Evolutionary conservation across 805 yeast species (phyloP).

Genomic region (Monosporozyma siamensis): DNA sequence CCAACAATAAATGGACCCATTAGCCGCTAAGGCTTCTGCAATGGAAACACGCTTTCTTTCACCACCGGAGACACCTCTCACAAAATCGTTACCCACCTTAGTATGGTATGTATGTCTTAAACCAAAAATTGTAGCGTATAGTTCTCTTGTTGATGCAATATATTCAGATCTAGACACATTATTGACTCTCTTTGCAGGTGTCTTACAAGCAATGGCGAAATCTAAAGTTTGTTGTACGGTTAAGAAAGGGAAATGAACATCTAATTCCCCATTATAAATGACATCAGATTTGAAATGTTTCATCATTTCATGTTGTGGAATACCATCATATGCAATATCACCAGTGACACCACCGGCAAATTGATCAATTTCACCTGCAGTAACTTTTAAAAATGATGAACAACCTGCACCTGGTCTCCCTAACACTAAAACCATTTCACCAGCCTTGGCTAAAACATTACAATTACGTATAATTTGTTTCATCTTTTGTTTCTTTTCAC

Average conservation of each 20-base stretch:
- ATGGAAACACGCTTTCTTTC: conserved; percentile 69
- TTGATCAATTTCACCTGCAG: conserved; percentile 47
- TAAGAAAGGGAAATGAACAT: conserved; percentile 66
- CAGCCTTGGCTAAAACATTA: conserved; percentile 43
- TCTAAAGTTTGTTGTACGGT: conserved; percentile 65
- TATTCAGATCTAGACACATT: conserved; percentile 40
- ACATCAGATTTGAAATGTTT: conserved; percentile 46
- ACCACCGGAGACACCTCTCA: conserved; percentile 64
- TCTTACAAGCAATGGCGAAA: conserved; percentile 61
- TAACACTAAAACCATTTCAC: conserved; percentile 60
- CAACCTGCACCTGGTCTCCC: conserved; percentile 81
- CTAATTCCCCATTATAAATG: conserved; percentile 53
- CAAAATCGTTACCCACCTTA: conserved; percentile 44
- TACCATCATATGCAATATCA: conserved; percentile 51
- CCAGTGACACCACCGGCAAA: conserved; percentile 43
- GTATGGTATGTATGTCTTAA: conserved; percentile 46
- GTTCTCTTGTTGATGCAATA: conserved; percentile 33
- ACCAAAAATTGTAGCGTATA: conserved; percentile 39
- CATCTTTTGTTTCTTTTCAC: conserved; percentile 28
- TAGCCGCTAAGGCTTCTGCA: conserved; percentile 50
- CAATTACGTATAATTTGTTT: conserved; percentile 33
- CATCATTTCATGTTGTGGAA: conserved; percentile 51
- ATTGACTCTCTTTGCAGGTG: conserved; percentile 48
- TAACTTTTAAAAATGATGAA: conserved; percentile 55
- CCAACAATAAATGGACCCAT: conserved; percentile 47